These are phyloP conservation scores for Colletotrichum eremochloae DNA, from an alignment of 2,329 filamentous ascomycete species.

Conservation along the genomic window DNA sequence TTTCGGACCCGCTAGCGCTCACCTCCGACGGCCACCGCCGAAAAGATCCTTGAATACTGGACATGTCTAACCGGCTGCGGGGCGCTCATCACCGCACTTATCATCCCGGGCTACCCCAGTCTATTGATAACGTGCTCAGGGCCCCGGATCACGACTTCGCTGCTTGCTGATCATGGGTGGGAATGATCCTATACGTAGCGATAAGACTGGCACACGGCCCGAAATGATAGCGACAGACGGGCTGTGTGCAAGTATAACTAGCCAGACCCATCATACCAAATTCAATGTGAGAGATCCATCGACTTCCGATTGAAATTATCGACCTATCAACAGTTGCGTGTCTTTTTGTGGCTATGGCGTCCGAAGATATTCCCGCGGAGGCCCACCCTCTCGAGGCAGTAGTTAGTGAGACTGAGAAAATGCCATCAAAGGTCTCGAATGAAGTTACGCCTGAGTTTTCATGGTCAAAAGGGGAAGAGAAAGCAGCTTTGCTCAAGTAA, in stretches of 20 bases:
- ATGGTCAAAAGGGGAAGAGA: constrained; percentile 10
- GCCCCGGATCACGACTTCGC: constrained; percentile 10
- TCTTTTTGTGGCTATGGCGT: neutral
- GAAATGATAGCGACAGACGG: neutral
- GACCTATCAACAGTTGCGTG: neutral
- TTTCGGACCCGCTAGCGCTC: constrained; percentile 12
- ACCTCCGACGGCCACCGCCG: constrained; percentile 27
- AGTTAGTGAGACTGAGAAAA: neutral
- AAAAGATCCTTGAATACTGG: neutral
- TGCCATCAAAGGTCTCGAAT: neutral
- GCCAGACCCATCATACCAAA: neutral
- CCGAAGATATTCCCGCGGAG: neutral
- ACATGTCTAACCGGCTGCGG: neutral
- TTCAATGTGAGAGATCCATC: neutral
- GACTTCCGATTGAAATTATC: neutral
- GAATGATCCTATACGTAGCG: neutral
- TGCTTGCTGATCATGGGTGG: neutral
- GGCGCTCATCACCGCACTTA: constrained; percentile 7
- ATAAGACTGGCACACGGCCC: no score
- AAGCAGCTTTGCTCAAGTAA: constrained; percentile 9
- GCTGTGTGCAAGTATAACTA: neutral
- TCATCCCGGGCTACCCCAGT: neutral
- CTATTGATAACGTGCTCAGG: neutral
- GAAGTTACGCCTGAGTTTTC: neutral
- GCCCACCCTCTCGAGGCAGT: neutral